Evolutionary conservation across 108 stramenopile species (phyloP).

Genomic region (Cyclotella atomus): DNA sequence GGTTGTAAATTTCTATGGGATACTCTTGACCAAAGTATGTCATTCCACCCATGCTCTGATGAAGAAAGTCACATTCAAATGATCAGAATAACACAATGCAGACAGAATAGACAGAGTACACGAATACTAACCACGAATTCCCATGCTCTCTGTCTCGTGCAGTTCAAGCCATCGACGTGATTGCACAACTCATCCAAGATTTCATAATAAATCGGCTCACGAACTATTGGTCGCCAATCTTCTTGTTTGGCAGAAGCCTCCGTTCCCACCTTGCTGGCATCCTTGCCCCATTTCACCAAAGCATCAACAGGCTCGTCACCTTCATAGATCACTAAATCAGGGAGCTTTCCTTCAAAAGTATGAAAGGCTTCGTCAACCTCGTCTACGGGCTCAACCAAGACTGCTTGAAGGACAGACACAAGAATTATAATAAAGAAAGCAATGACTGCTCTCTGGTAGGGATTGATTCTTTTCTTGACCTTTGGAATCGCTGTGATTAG

Average conservation of each 20-base stretch:
- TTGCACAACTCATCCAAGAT: slow-evolving; percentile 51
- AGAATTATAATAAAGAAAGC: slow-evolving; percentile 19
- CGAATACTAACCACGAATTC: slow-evolving; percentile 24
- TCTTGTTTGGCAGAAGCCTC: slow-evolving; percentile 3
- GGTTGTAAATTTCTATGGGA: slow-evolving; percentile 53
- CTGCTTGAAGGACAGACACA: slow-evolving; percentile 38
- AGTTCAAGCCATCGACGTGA: slow-evolving; percentile 26
- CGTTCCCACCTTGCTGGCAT: slow-evolving; percentile 21
- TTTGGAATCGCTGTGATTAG: slow-evolving; percentile 10
- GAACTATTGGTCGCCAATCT: slow-evolving; percentile 55
- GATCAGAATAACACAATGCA: background rate
- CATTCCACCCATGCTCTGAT: slow-evolving; percentile 49
- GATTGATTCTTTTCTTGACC: slow-evolving; percentile 20
- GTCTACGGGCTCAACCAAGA: slow-evolving; percentile 48
- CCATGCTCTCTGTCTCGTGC: slow-evolving; percentile 48
- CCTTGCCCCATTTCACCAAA: slow-evolving; percentile 50
- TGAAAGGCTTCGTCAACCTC: slow-evolving; percentile 50
- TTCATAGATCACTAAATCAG: slow-evolving; percentile 51
- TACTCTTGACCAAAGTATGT: slow-evolving; percentile 42
- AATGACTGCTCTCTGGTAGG: slow-evolving; percentile 8
- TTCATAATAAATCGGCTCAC: slow-evolving; percentile 47
- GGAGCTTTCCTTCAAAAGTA: slow-evolving; percentile 47
- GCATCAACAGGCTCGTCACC: slow-evolving; percentile 57
- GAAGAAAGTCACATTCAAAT: background rate
- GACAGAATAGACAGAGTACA: background rate